Evolutionary conservation across 2,329 filamentous ascomycete genomes (phyloP), one percentile per base, ranked within the genome.

Genomic region (Alternaria gaisen): DNA sequence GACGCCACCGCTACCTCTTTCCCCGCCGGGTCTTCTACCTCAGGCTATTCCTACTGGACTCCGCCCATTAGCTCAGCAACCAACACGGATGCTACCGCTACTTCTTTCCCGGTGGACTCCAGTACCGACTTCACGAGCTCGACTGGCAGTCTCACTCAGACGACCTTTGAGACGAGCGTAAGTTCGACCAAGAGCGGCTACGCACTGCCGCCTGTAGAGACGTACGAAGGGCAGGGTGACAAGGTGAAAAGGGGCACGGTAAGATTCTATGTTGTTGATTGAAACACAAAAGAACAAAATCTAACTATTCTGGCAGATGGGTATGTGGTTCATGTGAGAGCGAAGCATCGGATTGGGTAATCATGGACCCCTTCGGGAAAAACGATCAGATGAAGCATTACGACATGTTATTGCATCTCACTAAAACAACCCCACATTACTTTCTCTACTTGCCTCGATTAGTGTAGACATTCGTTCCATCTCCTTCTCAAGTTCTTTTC

Each of bases 311-410:
- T n/a, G 32, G 18, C 28, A 65, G 63, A 60, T 65, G 60, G 53
- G 44, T 11, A 47, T 58, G 56, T 65, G 63, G 63, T 65, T 63
- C 18, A 30, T 65, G 53, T 65, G 32, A 56, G 26, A 20, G n/a
- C 11, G 20, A 50, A 16, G 6, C 30, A 26, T 34, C 1, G 14
- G 20, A 24, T 38, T n/a, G 8, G 30, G 46, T 20, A 24, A 11
- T 18, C 7, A 18, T 26, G 10, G 36, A 7, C n/a, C n/a, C 22
- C 8, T 20, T 52, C 36, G 3, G 26, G 18, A 34, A 7, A 18
- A 34, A 20, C 14, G 10, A 36, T 18, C 8, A 20, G 30, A 16
- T 36, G 46, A 50, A 38, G 46, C 20, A 47, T 30, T 36, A 38
- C 20, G 32, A 24, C 14, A n/a, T 26, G 46, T 26, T 9, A 18